Evolutionary conservation across 192 early-diverging fungal species (phyloP), one percentile per base, ranked within the genome.

Genomic region (Neocallimastix lanati): DNA sequence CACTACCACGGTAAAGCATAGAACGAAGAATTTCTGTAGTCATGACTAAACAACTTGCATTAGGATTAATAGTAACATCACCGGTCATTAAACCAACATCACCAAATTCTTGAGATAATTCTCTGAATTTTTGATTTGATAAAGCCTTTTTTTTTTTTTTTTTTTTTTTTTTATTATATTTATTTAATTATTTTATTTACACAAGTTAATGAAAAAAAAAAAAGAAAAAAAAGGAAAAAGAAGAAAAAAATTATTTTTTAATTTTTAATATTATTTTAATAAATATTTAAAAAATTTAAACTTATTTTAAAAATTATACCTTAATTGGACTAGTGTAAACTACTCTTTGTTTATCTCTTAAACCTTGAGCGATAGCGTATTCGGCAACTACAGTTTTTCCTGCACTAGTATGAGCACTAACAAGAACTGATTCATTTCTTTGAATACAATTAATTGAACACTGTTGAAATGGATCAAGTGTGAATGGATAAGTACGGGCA

Each of bases 341-440:
- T 29, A 97, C 97, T 21, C 95, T 88, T 85, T 97, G 95, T 85
- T 96, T 97, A 80, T 93, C 85, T 36, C 88, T 88, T 84, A 98
- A 83, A 82, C 91, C 88, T 40, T 93, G 92, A 0, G 96, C 97
- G 82, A 99, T 99, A 0, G 97, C 97, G 84, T 98, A 99, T 83
- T 99, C 97, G n/a, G 97, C 97, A 29, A 99, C 94, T 4, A 99
- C 97, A 0, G 97, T 99, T 83, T 99, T 99, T 79, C 97, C 97
- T 21, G 97, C 97, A 50, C 93, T 95, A 2, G 97, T 99, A 78
- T 99, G 97, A 0, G 97, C 97, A 76, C 93, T 91, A 1, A 99
- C 96, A 38, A 99, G 84, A n/a, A 99, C 96, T 5, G 94, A 95
- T 83, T 99, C 97, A 50, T 91, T 88, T 81, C 94, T 87, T 81